These are phyloP conservation scores for Ramichloridium luteum DNA, from an alignment of 2,329 filamentous ascomycete species.

Conservation along the genomic window DNA sequence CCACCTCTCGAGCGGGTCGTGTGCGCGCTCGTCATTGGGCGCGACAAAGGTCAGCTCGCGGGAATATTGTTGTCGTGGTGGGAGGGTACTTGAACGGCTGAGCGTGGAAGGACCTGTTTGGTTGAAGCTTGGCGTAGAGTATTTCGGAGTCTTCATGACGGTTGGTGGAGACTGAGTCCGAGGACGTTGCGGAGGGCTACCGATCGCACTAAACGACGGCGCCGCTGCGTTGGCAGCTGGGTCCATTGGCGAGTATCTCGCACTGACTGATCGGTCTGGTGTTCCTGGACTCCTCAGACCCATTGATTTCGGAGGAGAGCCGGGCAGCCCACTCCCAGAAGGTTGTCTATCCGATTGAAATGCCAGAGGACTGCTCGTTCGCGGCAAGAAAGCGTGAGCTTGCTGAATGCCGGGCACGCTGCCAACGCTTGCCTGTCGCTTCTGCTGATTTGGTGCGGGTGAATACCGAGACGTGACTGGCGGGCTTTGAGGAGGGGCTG, in stretches of 20 bases:
- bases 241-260: slow-evolving; percentile 13
- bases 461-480: slow-evolving; percentile 43
- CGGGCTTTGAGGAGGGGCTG: slow-evolving; percentile 26
- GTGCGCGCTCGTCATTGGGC: slow-evolving; percentile 43
- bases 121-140: slow-evolving; percentile 20
- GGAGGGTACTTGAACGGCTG: slow-evolving; percentile 11
- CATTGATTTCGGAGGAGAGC: slow-evolving; percentile 29
- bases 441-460: slow-evolving; percentile 28
- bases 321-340: slow-evolving; percentile 10
- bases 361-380: slow-evolving; percentile 53
- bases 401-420: slow-evolving; percentile 23
- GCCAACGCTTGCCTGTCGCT: slow-evolving; percentile 4
- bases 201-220: slow-evolving; percentile 31
- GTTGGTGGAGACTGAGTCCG: slow-evolving; percentile 49
- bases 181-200: slow-evolving; percentile 22
- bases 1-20: slow-evolving; percentile 79
- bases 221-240: slow-evolving; percentile 4
- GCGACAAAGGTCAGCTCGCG: slow-evolving; percentile 43
- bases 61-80: slow-evolving; percentile 32
- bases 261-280: slow-evolving; percentile 11
- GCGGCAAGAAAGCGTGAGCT: slow-evolving; percentile 45
- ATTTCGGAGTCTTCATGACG: slow-evolving; percentile 36
- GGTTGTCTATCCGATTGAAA: slow-evolving; percentile 30
- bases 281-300: slow-evolving; percentile 10
- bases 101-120: slow-evolving; percentile 8